Evolutionary conservation across 768 basidiomycete species (phyloP).

Genomic region (Mycena polygramma): DNA sequence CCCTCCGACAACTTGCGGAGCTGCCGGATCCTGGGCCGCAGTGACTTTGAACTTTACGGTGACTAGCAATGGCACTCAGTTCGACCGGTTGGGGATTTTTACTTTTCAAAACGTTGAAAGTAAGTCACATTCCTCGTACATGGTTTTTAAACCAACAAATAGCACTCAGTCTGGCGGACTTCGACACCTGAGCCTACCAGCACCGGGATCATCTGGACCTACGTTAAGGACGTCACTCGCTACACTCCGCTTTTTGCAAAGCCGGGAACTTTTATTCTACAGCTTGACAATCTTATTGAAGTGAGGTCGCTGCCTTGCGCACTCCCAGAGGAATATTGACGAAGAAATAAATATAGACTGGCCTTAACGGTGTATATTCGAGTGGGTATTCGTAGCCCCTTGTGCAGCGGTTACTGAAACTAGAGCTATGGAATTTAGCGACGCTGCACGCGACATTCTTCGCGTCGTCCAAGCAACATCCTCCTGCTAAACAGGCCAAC

Average conservation of each 20-base stretch:
- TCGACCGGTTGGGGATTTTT: constrained; percentile 78
- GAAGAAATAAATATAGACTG: constrained; percentile 47
- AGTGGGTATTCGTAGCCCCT: constrained; percentile 54
- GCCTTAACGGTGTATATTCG: constrained; percentile 76
- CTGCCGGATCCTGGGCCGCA: constrained; percentile 79
- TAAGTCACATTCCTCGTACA: constrained; percentile 39
- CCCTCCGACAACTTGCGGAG: constrained; percentile 80
- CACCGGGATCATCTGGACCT: constrained; percentile 85
- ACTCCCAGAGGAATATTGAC: background rate
- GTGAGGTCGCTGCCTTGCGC: background rate
- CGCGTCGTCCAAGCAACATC: constrained; percentile 66
- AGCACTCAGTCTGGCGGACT: constrained; percentile 66
- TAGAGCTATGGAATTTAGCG: constrained; percentile 54
- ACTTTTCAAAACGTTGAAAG: constrained; percentile 86
- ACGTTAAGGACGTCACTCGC: constrained; percentile 80
- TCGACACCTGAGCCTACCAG: constrained; percentile 84
- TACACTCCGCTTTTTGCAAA: constrained; percentile 79
- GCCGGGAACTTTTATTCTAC: constrained; percentile 77
- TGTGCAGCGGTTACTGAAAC: background rate
- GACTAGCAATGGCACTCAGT: constrained; percentile 83
- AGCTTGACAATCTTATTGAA: constrained; percentile 76
- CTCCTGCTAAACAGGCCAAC: constrained; percentile 71
- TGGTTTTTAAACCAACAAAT: background rate
- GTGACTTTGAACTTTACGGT: constrained; percentile 84
- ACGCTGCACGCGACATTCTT: constrained; percentile 80